Evolutionary conservation across 129 eudicot genomes (phyloP).

Genomic region (Mikania micrantha): DNA sequence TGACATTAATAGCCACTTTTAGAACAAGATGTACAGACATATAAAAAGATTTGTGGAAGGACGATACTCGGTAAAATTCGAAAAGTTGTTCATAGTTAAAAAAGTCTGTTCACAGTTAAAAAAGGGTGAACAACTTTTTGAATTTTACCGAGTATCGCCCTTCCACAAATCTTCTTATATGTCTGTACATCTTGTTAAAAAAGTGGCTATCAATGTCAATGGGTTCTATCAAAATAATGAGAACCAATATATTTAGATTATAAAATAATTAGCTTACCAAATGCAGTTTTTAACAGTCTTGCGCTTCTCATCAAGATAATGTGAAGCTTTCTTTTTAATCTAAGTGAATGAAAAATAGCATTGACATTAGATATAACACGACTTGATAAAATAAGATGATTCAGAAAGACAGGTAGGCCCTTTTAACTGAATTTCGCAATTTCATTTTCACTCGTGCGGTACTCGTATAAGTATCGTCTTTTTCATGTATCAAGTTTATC

Average conservation of each 20-base stretch:
- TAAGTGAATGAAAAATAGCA: neutral
- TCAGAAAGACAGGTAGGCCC: too few relatives aligned
- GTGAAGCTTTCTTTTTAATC: neutral
- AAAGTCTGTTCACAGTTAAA: too few relatives aligned
- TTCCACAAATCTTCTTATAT: too few relatives aligned
- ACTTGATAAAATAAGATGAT: neutral
- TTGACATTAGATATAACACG: neutral
- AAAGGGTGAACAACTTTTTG: neutral
- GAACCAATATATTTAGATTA: neutral
- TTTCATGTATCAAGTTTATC: too few relatives aligned
- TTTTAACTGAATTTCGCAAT: neutral
- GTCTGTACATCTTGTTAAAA: too few relatives aligned
- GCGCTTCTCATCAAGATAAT: neutral
- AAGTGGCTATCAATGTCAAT: too few relatives aligned
- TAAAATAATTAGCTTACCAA: neutral
- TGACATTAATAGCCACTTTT: too few relatives aligned
- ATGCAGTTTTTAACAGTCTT: too few relatives aligned
- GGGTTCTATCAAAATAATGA: neutral
- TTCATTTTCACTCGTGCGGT: neutral
- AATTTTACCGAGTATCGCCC: neutral
- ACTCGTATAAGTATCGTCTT: too few relatives aligned
- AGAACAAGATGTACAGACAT: too few relatives aligned
- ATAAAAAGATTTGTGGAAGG: neutral
- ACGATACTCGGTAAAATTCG: neutral
- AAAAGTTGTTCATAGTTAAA: neutral